Evolutionary conservation across 2,329 filamentous ascomycete genomes (phyloP), one percentile per base, ranked within the genome.

Genomic region (Apiospora aurea): DNA sequence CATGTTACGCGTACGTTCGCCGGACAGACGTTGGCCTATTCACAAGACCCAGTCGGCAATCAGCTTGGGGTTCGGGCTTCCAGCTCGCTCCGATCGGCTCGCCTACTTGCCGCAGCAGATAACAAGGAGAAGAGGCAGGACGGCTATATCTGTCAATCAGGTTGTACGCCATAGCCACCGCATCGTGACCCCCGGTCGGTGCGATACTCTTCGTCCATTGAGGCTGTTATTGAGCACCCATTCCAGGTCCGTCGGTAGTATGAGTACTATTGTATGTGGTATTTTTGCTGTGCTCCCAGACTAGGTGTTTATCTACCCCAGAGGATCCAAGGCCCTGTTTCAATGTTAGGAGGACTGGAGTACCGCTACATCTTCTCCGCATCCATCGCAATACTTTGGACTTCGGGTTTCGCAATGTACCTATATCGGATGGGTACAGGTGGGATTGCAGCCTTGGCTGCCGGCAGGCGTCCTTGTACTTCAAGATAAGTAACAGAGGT

Each of bases 331-430:
- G 18, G 57, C 34, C 43, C 66, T 68, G 38, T n/a, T 26, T 29
- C 26, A 29, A 29, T 29, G 26, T 29, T 7, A 34, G 29, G 38
- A 38, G 11, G 16, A 14, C 34, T 49, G 51, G 76, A 72, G 77
- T 78, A 79, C 77, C 70, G 73, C 73, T 77, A 78, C 77, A 73
- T 78, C 34, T 70, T 75, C 77, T 75, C 76, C 75, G 75, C 76
- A 76, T 76, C 73, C 41, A 34, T 38, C 73, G 70, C 46, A 71
- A 74, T 75, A 71, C 53, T 76, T 74, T 75, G 68, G 73, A 49
- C 57, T 72, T 64, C 69, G 66, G 72, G 75, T 77, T 74, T 74
- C 75, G 73, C 76, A 78, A 70, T 41, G 77, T 78, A 78, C 76
- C 77, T 77, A 78, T 77, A 76, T 71, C 72, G 73, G 66, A n/a